Evolutionary conservation across 164 flowering plant species (phyloP), one percentile per base, ranked within the genome.

Genomic region (Vitis amurensis): DNA sequence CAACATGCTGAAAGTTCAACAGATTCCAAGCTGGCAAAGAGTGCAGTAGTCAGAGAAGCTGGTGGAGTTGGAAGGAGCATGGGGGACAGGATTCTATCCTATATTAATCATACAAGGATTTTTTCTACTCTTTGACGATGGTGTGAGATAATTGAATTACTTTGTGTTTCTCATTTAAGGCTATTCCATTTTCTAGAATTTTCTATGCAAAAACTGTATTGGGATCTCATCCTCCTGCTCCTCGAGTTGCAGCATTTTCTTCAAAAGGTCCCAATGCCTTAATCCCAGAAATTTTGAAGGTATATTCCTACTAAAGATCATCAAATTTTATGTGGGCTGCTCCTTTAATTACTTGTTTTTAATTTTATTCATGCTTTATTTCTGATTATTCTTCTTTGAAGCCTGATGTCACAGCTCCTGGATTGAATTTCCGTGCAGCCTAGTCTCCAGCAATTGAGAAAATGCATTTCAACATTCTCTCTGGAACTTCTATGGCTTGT

Each of bases 401-500:
- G 95, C 95, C 95, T 68, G 95, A 92, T 68, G 58, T 92, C 27
- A 71, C 82, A 37, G 97, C 97, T 55, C 97, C 97, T n/a, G 97
- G 97, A 63, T 66, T 92, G 75, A 90, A 92, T 73, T 89, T 92
- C 59, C 86, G 90, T 16, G 97, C 97, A 8, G 88, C 97, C 11
- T 92, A 92, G 93, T 86, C 97, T 55, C 93, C 95, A 37, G 88
- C 87, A 55, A 75, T 31, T 50, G 76, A 72, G n/a, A 84, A 86
- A 17, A 68, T 78, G 83, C 68, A 86, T 15, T 92, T 73, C 76
- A 90, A 89, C 82, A 83, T 92, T 60, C 82, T 90, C 19, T 90
- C 97, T 11, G 97, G 97, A 68, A 92, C 95, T 66, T 92, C 97
- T 53, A 89, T 90, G 95, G 85, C 97, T 60, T 90, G 95, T 70